Evolutionary conservation across 768 basidiomycete genomes (phyloP).

Genomic region (Symmetrospora coprosmae): DNA sequence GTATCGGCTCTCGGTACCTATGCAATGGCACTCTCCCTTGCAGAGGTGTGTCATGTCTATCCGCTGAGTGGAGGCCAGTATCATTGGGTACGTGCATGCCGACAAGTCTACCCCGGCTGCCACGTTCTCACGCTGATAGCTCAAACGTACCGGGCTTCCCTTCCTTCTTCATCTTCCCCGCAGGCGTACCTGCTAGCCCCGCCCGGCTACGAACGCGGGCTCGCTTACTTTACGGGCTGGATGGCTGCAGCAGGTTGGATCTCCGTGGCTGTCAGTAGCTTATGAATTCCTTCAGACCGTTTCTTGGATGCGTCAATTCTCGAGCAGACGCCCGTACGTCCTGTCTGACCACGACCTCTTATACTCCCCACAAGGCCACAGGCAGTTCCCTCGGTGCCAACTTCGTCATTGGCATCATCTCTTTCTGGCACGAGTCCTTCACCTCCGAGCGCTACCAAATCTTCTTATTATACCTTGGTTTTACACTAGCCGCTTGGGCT

Average conservation of each 20-base stretch:
- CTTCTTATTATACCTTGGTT: slow-evolving; percentile 2
- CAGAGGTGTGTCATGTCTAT: slow-evolving; percentile 20
- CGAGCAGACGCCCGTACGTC: slow-evolving; percentile 8
- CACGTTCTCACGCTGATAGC: neutral
- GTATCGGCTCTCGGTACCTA: slow-evolving; percentile 12
- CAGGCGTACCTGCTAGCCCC: slow-evolving; percentile 4
- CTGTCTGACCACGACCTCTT: slow-evolving; percentile 5
- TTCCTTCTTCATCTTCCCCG: neutral
- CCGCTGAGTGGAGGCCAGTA: slow-evolving; percentile 9
- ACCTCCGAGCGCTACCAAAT: neutral
- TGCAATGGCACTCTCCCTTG: slow-evolving; percentile 18
- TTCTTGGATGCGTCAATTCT: neutral
- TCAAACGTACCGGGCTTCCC: neutral
- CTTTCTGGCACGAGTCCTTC: slow-evolving; percentile 17
- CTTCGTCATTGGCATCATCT: slow-evolving; percentile 4
- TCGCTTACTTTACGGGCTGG: slow-evolving; percentile 16
- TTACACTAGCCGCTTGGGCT: slow-evolving; percentile 2
- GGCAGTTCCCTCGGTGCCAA: slow-evolving; percentile 4
- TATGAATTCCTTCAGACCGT: neutral
- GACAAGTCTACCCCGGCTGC: too few species aligned
- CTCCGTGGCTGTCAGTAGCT: neutral
- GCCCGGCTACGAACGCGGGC: neutral
- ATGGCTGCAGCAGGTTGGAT: slow-evolving; percentile 14
- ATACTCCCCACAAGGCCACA: too few species aligned
- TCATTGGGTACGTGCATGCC: too few species aligned